A percentile compares a stretch with the other conserved stretches of the same genome.
Evolutionary conservation across 2,329 filamentous ascomycete genomes (phyloP).

Genomic region (Pleurostoma richardsiae): DNA sequence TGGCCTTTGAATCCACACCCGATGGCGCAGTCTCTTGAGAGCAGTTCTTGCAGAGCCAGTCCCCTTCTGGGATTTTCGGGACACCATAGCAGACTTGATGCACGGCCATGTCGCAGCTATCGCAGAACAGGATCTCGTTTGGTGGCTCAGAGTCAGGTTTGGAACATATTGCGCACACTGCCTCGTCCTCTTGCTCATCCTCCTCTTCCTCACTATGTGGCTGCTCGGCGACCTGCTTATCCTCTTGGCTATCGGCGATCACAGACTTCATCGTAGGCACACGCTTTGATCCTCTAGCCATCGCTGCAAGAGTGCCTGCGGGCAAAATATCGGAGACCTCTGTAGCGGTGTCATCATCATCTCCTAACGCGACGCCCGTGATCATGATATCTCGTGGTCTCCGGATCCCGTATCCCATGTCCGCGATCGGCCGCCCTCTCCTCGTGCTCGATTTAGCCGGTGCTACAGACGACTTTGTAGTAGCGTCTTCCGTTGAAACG

Average conservation of each 20-base stretch:
- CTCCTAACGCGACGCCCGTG: too few species aligned
- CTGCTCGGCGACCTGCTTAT: slow-evolving; percentile 6
- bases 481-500: too few species aligned
- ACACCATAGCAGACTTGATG: slow-evolving; percentile 59
- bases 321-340: background rate
- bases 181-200: slow-evolving; percentile 34
- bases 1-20: slow-evolving; percentile 14
- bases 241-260: background rate
- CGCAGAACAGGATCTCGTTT: slow-evolving; percentile 61
- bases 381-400: too few species aligned
- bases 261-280: too few species aligned
- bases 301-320: too few species aligned
- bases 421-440: slow-evolving; percentile 7
- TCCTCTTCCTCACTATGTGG: slow-evolving; percentile 9
- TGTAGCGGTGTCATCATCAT: background rate
- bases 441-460: slow-evolving; percentile 5
- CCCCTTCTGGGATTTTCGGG: slow-evolving; percentile 51
- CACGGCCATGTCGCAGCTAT: slow-evolving; percentile 57
- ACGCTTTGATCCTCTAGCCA: too few species aligned
- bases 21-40: slow-evolving; percentile 28
- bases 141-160: slow-evolving; percentile 51
- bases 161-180: slow-evolving; percentile 52
- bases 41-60: slow-evolving; percentile 60
- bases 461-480: background rate
- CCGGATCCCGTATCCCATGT: background rate